Evolutionary conservation across 371 early-diverging fungal genomes (phyloP), one percentile per base, ranked within the genome.

Genomic region (Zopfochytrium polystomum): DNA sequence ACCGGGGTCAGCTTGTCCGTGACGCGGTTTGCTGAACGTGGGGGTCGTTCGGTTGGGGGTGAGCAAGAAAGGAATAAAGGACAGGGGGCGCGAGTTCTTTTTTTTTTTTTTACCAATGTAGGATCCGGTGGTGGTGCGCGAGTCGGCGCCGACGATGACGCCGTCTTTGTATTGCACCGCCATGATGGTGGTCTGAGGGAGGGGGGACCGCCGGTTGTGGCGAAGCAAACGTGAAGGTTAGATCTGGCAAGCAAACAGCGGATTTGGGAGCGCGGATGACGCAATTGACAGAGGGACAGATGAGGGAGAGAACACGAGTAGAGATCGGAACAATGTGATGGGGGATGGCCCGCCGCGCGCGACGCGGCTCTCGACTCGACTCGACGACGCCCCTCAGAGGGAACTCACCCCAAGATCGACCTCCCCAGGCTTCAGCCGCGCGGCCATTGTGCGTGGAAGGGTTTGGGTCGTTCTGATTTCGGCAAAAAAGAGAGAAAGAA

Each of bases 1-100:
- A 99, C 85, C 67, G 87, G 83, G n/a, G 98, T 98, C 62, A 99
- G 84, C 80, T 99, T 99, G 81, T 99, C 95, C 20, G 98, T 98
- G 46, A 98, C 94, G 70, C 99, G 84, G 79, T 95, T 96, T 66
- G 91, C 78, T 79, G 51, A 23, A 60, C 55, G 31, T 6, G 27
- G 46, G 15, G 58, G 25, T 1, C 23, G n/a, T n/a, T n/a, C n/a
- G n/a, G n/a, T n/a, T n/a, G 53, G 31, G 42, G 42, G 23, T 7
- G 35, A 3, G 9, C 33, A 26, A 47, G 26, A 13, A 54, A 32
- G 18, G 50, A 9, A 35, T n/a, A 25, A 32, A 32, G 20, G n/a
- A 57, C 27, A 31, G 18, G 20, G 13, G 5, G 44, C 9, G 1
- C 32, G 58, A n/a, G n/a, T n/a, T n/a, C n/a, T n/a, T n/a, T n/a